Evolutionary conservation across 1,284 basidiomycete species (phyloP).

Genomic region (Ustilago trichophora): DNA sequence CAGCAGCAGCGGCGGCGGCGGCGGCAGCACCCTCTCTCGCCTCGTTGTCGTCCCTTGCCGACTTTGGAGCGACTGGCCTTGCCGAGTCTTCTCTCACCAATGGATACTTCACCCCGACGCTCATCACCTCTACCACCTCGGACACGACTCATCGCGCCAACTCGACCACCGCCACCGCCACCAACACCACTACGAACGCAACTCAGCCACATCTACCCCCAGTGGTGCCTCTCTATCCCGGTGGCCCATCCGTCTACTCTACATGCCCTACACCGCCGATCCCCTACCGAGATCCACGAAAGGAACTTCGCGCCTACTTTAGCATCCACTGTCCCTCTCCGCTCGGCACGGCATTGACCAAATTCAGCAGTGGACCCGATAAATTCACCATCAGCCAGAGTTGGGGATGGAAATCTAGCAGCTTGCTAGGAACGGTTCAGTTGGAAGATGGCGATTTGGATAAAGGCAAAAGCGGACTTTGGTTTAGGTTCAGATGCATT

Average conservation of each 20-base stretch:
- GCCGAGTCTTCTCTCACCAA: not conserved
- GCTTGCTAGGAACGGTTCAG: slow-evolving; percentile 61
- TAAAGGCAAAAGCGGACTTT: slow-evolving; percentile 20
- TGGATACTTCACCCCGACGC: not conserved
- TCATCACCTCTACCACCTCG: no score
- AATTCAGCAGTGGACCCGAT: slow-evolving; percentile 86
- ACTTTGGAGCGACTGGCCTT: not conserved
- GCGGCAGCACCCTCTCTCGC: no score
- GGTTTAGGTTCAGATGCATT: slow-evolving; percentile 46
- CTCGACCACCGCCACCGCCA: no score
- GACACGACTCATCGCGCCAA: no score
- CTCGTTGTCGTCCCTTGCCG: slow-evolving; percentile 1
- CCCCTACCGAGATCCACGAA: slow-evolving; percentile 68
- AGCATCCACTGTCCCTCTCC: slow-evolving; percentile 82
- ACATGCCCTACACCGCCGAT: slow-evolving; percentile 20
- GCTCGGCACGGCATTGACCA: slow-evolving; percentile 81
- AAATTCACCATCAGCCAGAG: slow-evolving; percentile 75
- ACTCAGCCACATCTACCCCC: no score
- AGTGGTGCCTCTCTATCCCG: slow-evolving; percentile 23
- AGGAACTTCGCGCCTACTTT: slow-evolving; percentile 74
- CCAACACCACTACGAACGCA: not conserved
- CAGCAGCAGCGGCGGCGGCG: no score
- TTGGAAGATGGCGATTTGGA: slow-evolving; percentile 70
- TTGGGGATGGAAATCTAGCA: slow-evolving; percentile 70
- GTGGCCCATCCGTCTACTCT: slow-evolving; percentile 30